A percentile compares a stretch with the other conserved stretches of the same genome.
Evolutionary conservation across 164 flowering plant genomes (phyloP).

Genomic region (Annona cherimola): DNA sequence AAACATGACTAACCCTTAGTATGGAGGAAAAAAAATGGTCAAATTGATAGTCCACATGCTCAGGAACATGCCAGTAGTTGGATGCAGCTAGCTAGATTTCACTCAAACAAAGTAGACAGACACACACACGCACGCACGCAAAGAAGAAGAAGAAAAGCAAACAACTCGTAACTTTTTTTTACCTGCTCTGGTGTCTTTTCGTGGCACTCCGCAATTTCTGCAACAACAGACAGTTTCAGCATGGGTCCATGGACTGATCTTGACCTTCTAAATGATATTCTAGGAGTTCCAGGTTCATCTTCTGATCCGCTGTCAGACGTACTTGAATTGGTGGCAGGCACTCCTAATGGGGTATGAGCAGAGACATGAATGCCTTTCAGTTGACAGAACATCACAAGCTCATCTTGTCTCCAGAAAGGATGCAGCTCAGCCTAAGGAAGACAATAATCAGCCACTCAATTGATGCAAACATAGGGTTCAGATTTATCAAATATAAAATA

Average conservation of each 20-base stretch:
- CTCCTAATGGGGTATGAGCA: conserved; percentile 69
- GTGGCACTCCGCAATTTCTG: conserved; percentile 51
- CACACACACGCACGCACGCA: not conserved
- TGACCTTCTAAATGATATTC: conserved; percentile 60
- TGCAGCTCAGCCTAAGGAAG: conserved; percentile 54
- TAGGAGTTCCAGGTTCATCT: conserved; percentile 68
- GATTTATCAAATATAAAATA: not conserved
- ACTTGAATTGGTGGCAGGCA: conserved; percentile 41
- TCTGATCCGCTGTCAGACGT: conserved; percentile 46
- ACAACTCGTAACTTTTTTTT: conserved; percentile 4
- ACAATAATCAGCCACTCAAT: conserved; percentile 11
- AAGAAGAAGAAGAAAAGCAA: not conserved
- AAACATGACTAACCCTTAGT: too few species aligned
- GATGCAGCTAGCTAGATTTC: not conserved
- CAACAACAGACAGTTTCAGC: conserved; percentile 59
- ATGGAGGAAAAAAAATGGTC: too few species aligned
- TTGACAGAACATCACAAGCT: conserved; percentile 63
- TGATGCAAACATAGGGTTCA: not conserved
- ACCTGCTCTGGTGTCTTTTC: conserved; percentile 74
- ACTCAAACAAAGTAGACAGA: not conserved
- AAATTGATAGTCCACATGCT: too few species aligned
- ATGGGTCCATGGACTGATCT: conserved; percentile 70
- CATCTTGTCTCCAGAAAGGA: conserved; percentile 75
- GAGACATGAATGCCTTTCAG: conserved; percentile 63
- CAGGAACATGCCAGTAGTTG: not conserved